Base-by-base conservation (phyloP, 1,284 basidiomycete species). In the Marasmius tenuissimus region DNA sequence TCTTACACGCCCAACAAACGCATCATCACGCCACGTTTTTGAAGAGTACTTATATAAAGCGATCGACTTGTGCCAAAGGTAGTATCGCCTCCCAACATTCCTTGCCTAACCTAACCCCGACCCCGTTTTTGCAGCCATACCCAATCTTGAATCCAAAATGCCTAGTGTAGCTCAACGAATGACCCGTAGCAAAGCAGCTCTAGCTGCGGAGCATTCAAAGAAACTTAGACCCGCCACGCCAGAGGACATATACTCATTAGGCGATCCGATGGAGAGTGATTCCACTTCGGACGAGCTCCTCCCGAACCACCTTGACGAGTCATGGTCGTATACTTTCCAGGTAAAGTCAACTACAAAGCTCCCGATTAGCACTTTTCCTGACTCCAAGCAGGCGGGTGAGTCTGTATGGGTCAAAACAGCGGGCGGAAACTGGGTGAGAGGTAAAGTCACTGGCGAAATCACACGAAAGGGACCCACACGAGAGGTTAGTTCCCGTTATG, bases 271-370 rank as follows among this genome's bases (percentile, higher is more conserved):
- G 53, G 73, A 78, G 60, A 76, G 74, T 60, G 72, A 76, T 57
- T 64, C 68, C 52, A 69, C 71, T 20, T 66, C 70, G 20, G 66
- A 65, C 52, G 75, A 74, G 56, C 70, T 68, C 10, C 71, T 75
- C 48, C 78, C 83, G n/a, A 68, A 71, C 27, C 76, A 80, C 60
- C 72, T 85, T 7, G 79, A 85, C 57, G 82, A 87, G n/a, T 73
- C 83, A 0, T 84, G 82, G 74, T 74, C 77, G 33, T 86, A 82
- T 66, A 76, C 76, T 14, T 87, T 87, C 70, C 71, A 76, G 70
- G 85, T 84, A 68, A 61, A 75, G 73, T 54, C 37, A 40, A 16
- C 49, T 16, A 48, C 33, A 47, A 22, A 35, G n/a, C 22, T n/a
- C 33, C 35, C 42, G 16, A 2, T 18, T 20, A 47, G 16, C 35